A percentile compares a stretch with the other conserved stretches of the same genome.
These are phyloP conservation scores for Hibiscus trionum DNA, from an alignment of 345 rosid genomes.

Conservation along the genomic window DNA sequence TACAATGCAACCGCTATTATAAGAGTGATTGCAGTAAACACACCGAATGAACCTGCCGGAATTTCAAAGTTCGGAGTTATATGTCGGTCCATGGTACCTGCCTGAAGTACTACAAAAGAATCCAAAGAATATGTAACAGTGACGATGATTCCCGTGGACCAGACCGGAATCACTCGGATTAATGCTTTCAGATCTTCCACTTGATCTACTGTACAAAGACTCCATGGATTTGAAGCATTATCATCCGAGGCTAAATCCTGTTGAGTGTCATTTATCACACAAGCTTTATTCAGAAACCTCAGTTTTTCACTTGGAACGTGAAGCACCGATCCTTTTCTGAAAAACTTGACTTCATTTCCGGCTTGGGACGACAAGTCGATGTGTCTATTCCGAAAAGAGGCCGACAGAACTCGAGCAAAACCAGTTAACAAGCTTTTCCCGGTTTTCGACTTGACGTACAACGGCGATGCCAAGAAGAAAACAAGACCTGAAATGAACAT, in stretches of 20 bases:
- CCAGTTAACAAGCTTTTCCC: constrained; percentile 33
- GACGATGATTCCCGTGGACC: constrained; percentile 47
- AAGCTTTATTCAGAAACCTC: constrained; percentile 52
- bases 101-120: constrained; percentile 37
- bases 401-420: constrained; percentile 36
- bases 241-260: constrained; percentile 32
- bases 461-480: constrained; percentile 36
- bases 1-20: constrained; percentile 32
- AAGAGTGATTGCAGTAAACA: constrained; percentile 26
- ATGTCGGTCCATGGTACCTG: constrained; percentile 42
- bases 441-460: constrained; percentile 30
- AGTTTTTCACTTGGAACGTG: constrained; percentile 29
- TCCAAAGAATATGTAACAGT: constrained; percentile 25
- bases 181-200: constrained; percentile 55
- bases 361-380: constrained; percentile 1
- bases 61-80: constrained; percentile 38
- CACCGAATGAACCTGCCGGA: constrained; percentile 40
- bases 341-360: constrained; percentile 5
- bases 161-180: constrained; percentile 36
- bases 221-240: constrained; percentile 33
- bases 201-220: constrained; percentile 44
- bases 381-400: constrained; percentile 25
- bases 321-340: constrained; percentile 17
- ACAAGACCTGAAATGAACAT: constrained; percentile 34
- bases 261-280: constrained; percentile 25